phyloP scores from a whole-genome alignment of 345 rosid genomes.

The Camelina laxa region DNA sequence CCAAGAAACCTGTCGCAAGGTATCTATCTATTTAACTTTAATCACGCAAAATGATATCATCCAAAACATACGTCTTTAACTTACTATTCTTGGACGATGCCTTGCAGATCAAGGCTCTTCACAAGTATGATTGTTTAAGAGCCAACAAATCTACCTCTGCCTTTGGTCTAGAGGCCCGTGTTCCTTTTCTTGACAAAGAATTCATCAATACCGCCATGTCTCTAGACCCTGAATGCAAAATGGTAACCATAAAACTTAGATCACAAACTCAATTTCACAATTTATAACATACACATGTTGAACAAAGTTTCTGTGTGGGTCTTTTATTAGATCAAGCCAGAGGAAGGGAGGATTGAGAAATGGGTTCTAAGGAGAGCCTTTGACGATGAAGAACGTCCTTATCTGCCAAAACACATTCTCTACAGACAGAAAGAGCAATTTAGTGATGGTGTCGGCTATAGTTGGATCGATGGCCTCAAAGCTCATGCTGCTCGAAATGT shows the following conservation, averaged over 20 bases:
- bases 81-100: neutral
- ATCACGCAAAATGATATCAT: neutral
- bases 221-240: constrained; percentile 83
- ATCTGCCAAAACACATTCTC: constrained; percentile 90
- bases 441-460: constrained; percentile 95
- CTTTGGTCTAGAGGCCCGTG: constrained; percentile 94
- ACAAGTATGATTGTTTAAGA: constrained; percentile 87
- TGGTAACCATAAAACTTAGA: constrained; percentile 51
- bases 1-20: constrained; percentile 89
- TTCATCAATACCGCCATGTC: constrained; percentile 82
- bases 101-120: constrained; percentile 87
- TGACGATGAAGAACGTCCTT: constrained; percentile 81
- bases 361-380: constrained; percentile 90
- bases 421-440: constrained; percentile 98
- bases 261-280: constrained; percentile 1
- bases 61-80: neutral
- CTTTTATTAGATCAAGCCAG: constrained; percentile 65
- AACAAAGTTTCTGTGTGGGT: neutral
- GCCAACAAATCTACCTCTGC: constrained; percentile 96
- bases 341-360: constrained; percentile 77
- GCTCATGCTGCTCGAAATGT: constrained; percentile 79
- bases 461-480: constrained; percentile 98
- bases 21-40: constrained; percentile 40
- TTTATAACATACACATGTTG: neutral
- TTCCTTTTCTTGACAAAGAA: constrained; percentile 91